phyloP scores from a whole-genome alignment of 805 yeast species.

The Ogataea ramenticola region DNA sequence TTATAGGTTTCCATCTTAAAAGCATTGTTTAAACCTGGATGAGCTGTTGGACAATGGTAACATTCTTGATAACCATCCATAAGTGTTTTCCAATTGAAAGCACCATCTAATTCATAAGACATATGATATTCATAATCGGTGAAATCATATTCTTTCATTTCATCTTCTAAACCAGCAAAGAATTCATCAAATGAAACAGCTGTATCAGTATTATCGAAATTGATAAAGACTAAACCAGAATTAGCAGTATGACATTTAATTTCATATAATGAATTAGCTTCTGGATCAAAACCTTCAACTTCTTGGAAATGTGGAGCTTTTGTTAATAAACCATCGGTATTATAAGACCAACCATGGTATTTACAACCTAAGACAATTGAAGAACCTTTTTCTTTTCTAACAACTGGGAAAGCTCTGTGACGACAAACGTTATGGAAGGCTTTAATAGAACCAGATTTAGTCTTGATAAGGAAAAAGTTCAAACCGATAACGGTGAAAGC shows the following conservation, averaged over 20 bases:
- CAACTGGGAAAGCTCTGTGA: slow-evolving; percentile 58
- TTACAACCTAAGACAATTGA: slow-evolving; percentile 51
- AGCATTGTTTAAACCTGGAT: slow-evolving; percentile 50
- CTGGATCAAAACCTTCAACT: slow-evolving; percentile 51
- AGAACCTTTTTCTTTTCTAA: slow-evolving; percentile 53
- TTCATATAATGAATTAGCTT: slow-evolving; percentile 46
- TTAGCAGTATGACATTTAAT: slow-evolving; percentile 47
- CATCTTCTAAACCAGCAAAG: slow-evolving; percentile 42
- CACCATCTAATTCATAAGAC: slow-evolving; percentile 57
- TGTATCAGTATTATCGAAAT: slow-evolving; percentile 40
- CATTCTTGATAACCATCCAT: slow-evolving; percentile 67
- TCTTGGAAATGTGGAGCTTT: slow-evolving; percentile 58
- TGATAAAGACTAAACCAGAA: slow-evolving; percentile 51
- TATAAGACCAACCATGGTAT: slow-evolving; percentile 62
- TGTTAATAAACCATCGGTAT: slow-evolving; percentile 49
- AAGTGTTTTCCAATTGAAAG: slow-evolving; percentile 59
- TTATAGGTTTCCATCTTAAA: slow-evolving; percentile 60
- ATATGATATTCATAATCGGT: slow-evolving; percentile 55
- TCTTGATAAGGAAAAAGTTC: slow-evolving; percentile 48
- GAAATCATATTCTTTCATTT: slow-evolving; percentile 52
- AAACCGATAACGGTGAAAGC: slow-evolving; percentile 44
- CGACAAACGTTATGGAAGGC: slow-evolving; percentile 63
- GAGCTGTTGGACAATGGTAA: slow-evolving; percentile 64
- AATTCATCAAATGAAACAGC: slow-evolving; percentile 43
- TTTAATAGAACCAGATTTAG: slow-evolving; percentile 43